Conservation (phyloP, 2,329 filamentous ascomycete species). For the Alternaria sp. region DNA sequence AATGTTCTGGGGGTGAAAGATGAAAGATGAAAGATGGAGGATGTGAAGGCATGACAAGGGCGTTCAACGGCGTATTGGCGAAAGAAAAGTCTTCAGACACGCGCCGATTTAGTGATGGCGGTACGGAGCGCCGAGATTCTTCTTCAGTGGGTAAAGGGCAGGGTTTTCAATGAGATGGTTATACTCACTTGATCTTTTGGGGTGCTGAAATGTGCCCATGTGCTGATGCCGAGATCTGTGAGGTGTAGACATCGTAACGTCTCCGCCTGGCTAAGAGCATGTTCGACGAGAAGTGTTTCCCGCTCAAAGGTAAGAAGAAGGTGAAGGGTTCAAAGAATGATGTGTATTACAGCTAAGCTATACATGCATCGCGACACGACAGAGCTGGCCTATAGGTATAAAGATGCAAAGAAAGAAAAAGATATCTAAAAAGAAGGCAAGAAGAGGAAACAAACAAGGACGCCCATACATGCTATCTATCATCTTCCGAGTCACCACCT, state of each 20-base stretch:
- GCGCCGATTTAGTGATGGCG: background rate
- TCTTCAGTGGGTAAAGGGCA: background rate
- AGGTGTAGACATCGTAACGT: background rate
- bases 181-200: background rate
- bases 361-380: background rate
- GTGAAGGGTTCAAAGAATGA: background rate
- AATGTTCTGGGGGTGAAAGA: background rate
- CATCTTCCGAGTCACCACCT: background rate
- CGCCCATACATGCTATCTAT: background rate
- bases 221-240: background rate
- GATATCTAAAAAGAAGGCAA: background rate
- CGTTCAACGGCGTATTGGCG: conserved; percentile 12
- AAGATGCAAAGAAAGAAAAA: background rate
- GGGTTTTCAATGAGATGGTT: background rate
- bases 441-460: background rate
- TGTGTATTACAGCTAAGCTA: background rate
- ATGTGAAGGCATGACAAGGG: background rate
- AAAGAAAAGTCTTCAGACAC: background rate
- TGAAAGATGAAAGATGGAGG: background rate
- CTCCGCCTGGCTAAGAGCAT: background rate
- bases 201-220: background rate
- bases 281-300: background rate
- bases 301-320: background rate
- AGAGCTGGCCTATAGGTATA: background rate
- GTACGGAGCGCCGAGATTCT: background rate